Evolutionary conservation across 257 asterid genomes (phyloP), one percentile per base, ranked within the genome.

Genomic region (Solanum ahanhuiri): DNA sequence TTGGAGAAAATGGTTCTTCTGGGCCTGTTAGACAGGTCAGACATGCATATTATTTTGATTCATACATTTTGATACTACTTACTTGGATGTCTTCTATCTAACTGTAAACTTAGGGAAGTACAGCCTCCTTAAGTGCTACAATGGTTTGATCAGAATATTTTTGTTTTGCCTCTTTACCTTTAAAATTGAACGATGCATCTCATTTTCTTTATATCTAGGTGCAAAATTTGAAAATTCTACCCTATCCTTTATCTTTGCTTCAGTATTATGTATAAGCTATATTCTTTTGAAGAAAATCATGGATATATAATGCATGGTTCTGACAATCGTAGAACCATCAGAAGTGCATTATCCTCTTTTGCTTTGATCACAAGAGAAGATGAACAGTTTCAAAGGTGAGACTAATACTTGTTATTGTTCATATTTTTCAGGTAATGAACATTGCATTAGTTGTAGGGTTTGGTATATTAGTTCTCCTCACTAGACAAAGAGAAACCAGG

Each of bases 401-500:
- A 77, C 63, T n/a, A 23, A 39, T 14, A 66, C 28, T 39, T 83
- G 57, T 75, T 73, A 37, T 48, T 20, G 18, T 22, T 23, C 89
- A 75, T 66, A 25, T 83, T 81, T 87, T 12, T 70, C 93, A 95
- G 99, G 94, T 90, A 66, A 84, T 94, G 67, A 96, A 93, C 86
- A 54, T 94, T 84, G 98, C 92, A 14, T 88, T 90, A 58, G 88
- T 95, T 66, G 89, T 94, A 89, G 98, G 98, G 69, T 96, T 94
- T 85, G 98, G 98, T 83, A 88, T 90, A 35, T 91, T 96, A 85
- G 98, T 95, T 90, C 87, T 95, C 83, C 90, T 96, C 82, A 94
- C 96, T 83, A 92, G 98, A 87, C 94, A 96, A 88, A 93, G 90
- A 88, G 98, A 94, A 89, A 96, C 98, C 58, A 86, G 95, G 96